Conservation (phyloP, 108 stramenopile species). For the Skeletonema costatum region DNA sequence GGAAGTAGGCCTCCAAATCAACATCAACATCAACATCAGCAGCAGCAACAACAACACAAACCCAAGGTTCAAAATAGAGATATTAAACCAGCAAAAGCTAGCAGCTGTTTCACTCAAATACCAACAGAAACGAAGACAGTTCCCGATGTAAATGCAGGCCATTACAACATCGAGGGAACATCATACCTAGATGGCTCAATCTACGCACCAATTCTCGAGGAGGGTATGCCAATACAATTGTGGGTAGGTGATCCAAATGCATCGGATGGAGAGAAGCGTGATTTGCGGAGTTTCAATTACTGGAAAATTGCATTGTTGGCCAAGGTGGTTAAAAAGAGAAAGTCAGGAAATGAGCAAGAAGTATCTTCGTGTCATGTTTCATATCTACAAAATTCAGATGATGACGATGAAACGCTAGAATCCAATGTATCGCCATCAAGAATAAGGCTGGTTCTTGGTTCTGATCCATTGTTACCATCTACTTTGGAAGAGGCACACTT, state of each 20-base stretch:
- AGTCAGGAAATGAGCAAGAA: not conserved
- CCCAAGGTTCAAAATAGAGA: not conserved
- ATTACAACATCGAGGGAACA: slow-evolving; percentile 53
- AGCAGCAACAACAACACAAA: not conserved
- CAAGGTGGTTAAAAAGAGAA: slow-evolving; percentile 17
- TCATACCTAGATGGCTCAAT: slow-evolving; percentile 71
- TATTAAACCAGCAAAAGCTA: not conserved
- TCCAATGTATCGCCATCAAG: slow-evolving; percentile 58
- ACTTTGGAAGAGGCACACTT: slow-evolving; percentile 81
- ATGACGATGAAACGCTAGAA: slow-evolving; percentile 78
- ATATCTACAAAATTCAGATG: slow-evolving; percentile 51
- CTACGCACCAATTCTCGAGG: slow-evolving; percentile 69
- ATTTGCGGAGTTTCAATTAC: slow-evolving; percentile 45
- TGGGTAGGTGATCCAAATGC: slow-evolving; percentile 69
- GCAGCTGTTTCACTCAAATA: not conserved
- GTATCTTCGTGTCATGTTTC: slow-evolving; percentile 60
- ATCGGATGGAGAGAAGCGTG: slow-evolving; percentile 49
- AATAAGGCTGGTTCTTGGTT: slow-evolving; percentile 70
- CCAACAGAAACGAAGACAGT: not conserved
- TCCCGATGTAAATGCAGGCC: slow-evolving; percentile 39
- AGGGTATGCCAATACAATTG: slow-evolving; percentile 83
- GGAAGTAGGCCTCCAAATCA: not conserved
- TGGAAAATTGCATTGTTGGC: slow-evolving; percentile 77
- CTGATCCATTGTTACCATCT: slow-evolving; percentile 69
- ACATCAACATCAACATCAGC: not conserved